Evolutionary conservation across 805 yeast genomes (phyloP), one percentile per base, ranked within the genome.

Genomic region (Candida sonorensis): DNA sequence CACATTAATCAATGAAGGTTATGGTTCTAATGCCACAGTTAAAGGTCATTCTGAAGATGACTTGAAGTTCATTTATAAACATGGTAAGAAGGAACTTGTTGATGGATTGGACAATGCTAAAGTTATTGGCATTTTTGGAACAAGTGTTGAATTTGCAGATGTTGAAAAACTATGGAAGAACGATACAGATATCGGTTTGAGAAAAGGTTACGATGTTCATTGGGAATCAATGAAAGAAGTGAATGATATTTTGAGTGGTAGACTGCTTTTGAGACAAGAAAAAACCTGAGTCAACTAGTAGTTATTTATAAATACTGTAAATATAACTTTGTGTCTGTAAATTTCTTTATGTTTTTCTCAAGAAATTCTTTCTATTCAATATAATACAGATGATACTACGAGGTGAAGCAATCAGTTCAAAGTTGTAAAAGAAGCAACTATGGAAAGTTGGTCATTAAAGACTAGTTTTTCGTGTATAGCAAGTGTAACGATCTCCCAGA

Each of bases 191-290:
- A 58, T 76, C 23, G 55, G 54, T 26, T 62, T 71, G 50, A 70
- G 94, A 62, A 81, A 80, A 61, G 85, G 87, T 34, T 60, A 58
- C 32, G 70, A 67, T 2, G 59, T 81, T 28, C 92, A 82, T 55
- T 83, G 94, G 94, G 61, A 64, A 31, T 63, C 68, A 30, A 64
- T 76, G 61, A 67, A 66, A 36, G 66, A 66, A 36, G 71, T 77
- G 21, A 72, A 76, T 40, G 84, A 79, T 50, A 72, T 82, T 45
- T 64, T 83, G 48, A 81, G 88, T 50, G 94, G 94, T 24, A 67
- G 88, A 50, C 53, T 71, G 35, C 56, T 65, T 43, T 55, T 80
- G 37, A 62, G 78, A 55, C 62, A 41, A 28, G 47, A 42, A 14
- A 37, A 31, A 51, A 55, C 25, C 45, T 57, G 23, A 16, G 3